phyloP scores from a whole-genome alignment of 2,329 filamentous ascomycete genomes.

The Calonectria pauciramosa region DNA sequence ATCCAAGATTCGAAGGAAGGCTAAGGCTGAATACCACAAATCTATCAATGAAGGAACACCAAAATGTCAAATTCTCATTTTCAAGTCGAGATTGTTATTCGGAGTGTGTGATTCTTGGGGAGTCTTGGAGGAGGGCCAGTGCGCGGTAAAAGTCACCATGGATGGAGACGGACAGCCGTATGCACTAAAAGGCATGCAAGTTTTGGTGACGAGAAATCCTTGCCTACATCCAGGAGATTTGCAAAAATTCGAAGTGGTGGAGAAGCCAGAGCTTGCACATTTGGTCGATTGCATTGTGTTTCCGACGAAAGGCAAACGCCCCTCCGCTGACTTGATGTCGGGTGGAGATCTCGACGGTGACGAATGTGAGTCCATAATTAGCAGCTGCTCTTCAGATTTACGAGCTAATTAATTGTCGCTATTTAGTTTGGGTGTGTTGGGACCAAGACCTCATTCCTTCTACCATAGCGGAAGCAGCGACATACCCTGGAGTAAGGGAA shows the following conservation, averaged over 20 bases:
- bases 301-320: not conserved
- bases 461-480: not conserved
- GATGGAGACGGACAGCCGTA: conserved; percentile 51
- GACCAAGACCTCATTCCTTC: not conserved
- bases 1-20: conserved; percentile 51
- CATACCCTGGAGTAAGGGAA: not conserved
- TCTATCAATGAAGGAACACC: conserved; percentile 51
- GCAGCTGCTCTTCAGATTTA: not conserved
- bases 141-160: conserved; percentile 53
- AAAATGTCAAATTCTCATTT: conserved; percentile 53
- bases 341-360: not conserved
- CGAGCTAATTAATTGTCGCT: not conserved
- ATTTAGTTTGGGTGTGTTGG: not conserved
- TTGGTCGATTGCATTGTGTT: conserved; percentile 4
- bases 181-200: conserved; percentile 51
- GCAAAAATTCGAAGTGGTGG: conserved; percentile 56
- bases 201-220: conserved; percentile 57
- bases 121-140: conserved; percentile 54
- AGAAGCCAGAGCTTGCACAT: conserved; percentile 25
- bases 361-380: not conserved
- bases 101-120: conserved; percentile 54
- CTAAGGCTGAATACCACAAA: conserved; percentile 44
- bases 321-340: not conserved
- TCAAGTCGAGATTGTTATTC: conserved; percentile 54
- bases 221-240: conserved; percentile 56